A percentile compares a stretch with the other conserved stretches of the same genome.
phyloP scores from a whole-genome alignment of 768 basidiomycete genomes.

The Thelephora ganbajun region DNA sequence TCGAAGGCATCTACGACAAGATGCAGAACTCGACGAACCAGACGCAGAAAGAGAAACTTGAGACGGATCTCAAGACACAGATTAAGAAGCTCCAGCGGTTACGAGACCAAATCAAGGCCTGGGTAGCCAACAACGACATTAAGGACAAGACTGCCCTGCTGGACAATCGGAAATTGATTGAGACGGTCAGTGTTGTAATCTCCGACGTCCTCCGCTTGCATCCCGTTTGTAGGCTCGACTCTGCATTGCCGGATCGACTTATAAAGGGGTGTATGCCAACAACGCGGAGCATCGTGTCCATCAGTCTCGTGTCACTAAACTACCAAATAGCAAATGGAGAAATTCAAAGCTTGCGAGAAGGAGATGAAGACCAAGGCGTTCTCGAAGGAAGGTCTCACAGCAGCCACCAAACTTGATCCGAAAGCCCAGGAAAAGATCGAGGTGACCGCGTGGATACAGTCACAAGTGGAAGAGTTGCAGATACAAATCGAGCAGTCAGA shows the following conservation, averaged over 20 bases:
- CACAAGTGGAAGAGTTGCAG: constrained; percentile 80
- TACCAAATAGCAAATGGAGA: constrained; percentile 92
- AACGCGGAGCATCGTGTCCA: constrained; percentile 2
- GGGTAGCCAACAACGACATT: constrained; percentile 96
- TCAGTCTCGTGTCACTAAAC: constrained; percentile 8
- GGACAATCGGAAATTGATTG: constrained; percentile 91
- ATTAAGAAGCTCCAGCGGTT: constrained; percentile 89
- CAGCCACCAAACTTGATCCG: constrained; percentile 88
- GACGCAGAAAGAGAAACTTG: constrained; percentile 97
- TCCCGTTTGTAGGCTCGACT: background rate
- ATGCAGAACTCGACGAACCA: constrained; percentile 93
- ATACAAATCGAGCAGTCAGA: constrained; percentile 91
- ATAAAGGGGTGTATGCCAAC: constrained; percentile 4
- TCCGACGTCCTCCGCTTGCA: background rate
- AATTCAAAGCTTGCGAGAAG: constrained; percentile 99
- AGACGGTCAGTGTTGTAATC: constrained; percentile 56
- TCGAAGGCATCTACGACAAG: constrained; percentile 95
- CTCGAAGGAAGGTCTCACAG: constrained; percentile 94
- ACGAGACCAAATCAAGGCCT: constrained; percentile 85
- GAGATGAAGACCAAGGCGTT: constrained; percentile 99
- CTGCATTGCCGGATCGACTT: constrained; percentile 5
- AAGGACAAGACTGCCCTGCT: constrained; percentile 92
- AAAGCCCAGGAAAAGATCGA: constrained; percentile 96
- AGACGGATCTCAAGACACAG: constrained; percentile 91
- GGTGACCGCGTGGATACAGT: constrained; percentile 74